These are phyloP conservation scores for Cyberlindnera americana DNA, from an alignment of 805 yeast species.

Conservation along the genomic window DNA sequence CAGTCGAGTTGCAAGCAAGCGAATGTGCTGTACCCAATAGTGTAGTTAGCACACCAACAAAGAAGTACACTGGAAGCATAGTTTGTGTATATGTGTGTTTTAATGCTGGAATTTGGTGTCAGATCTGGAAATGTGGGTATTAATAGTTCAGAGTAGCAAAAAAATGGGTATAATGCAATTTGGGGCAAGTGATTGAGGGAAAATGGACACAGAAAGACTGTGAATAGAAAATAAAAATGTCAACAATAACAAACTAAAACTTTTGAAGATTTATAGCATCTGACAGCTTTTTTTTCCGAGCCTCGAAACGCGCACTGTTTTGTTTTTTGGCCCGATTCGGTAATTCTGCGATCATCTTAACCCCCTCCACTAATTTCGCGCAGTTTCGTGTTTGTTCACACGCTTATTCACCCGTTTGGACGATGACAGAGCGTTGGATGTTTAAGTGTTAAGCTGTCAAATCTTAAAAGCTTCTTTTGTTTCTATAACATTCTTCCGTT, in stretches of 20 bases:
- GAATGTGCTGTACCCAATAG: conserved; percentile 1
- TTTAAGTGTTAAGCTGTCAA: too few species aligned
- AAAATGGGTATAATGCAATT: too few species aligned
- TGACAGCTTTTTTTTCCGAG: neutral
- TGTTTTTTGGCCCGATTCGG: conserved; percentile 7
- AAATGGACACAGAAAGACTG: too few species aligned
- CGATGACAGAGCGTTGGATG: too few species aligned
- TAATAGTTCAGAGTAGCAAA: neutral
- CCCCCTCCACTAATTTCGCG: neutral
- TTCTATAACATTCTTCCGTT: too few species aligned
- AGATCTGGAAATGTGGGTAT: conserved; percentile 1
- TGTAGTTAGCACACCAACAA: conserved; percentile 1
- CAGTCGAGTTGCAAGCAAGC: conserved; percentile 47
- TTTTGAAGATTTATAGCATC: neutral
- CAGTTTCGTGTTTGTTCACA: too few species aligned
- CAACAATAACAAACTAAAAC: too few species aligned
- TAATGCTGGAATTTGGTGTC: neutral
- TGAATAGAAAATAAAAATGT: too few species aligned
- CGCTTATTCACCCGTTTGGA: too few species aligned
- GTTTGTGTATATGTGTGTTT: neutral
- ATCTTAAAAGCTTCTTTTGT: too few species aligned
- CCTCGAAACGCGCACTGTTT: neutral
- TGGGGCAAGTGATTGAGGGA: too few species aligned
- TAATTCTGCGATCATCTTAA: neutral
- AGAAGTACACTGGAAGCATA: conserved; percentile 2